Percentiles rank a stretch among this genome's conserved stretches.
phyloP scores from a whole-genome alignment of 192 early-diverging fungal genomes.

The Helicostylum pulchrum region DNA sequence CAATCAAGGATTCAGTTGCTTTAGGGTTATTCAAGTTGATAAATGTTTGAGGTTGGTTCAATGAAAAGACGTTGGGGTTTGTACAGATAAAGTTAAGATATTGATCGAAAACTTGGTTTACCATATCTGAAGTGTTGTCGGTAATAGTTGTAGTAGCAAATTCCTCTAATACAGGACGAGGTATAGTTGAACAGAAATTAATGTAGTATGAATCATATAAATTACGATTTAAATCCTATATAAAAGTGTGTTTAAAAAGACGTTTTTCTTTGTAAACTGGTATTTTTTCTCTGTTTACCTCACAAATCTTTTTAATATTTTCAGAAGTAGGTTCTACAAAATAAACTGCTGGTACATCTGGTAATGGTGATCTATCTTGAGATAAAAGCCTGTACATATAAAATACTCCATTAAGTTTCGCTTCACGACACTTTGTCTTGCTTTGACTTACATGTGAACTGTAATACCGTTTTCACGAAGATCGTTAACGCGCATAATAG shows the following conservation, averaged over 20 bases:
- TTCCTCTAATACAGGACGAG: constrained; percentile 89
- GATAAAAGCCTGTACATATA: constrained; percentile 66
- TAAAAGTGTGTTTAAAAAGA: not conserved
- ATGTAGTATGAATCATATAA: constrained; percentile 96
- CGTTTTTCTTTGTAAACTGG: not conserved
- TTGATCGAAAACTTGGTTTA: constrained; percentile 96
- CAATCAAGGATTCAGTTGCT: constrained; percentile 79
- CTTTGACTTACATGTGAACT: constrained; percentile 81
- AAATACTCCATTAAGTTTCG: not conserved
- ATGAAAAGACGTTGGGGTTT: constrained; percentile 89
- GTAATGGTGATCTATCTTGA: constrained; percentile 81
- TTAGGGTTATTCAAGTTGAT: constrained; percentile 79
- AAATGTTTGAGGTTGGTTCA: constrained; percentile 82
- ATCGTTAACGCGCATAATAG: constrained; percentile 94
- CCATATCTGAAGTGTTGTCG: constrained; percentile 69
- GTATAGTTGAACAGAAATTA: constrained; percentile 88
- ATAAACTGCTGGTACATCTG: constrained; percentile 97
- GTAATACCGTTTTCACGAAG: constrained; percentile 94
- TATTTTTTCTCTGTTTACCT: constrained; percentile 53
- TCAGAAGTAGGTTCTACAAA: constrained; percentile 89
- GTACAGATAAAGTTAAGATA: constrained; percentile 93
- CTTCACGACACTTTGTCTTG: not conserved
- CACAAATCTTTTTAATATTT: constrained; percentile 74
- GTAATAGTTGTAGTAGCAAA: constrained; percentile 81
- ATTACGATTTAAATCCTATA: constrained; percentile 80